Base-by-base conservation (phyloP, 495 filamentous ascomycete species). In the Trichoderma orchidacearum region DNA sequence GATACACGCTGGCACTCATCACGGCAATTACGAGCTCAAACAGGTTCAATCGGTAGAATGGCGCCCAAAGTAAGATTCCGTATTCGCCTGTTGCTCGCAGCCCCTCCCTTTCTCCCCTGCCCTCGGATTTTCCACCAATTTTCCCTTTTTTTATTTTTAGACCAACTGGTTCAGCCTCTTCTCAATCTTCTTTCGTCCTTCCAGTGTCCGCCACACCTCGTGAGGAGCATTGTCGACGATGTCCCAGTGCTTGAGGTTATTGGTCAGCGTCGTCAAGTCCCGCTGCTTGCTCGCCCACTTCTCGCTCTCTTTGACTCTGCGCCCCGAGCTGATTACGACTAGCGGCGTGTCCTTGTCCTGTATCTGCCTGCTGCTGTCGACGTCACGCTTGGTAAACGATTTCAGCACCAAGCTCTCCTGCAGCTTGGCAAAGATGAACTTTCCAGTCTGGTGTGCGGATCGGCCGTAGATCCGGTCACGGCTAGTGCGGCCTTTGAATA, bases 391-490 rank as follows among this genome's bases (percentile, higher is more conserved):
- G 17, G 89, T 89, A 54, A 96, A 79, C 2, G 84, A 85, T 56
- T 83, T 75, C 9, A 90, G 93, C 18, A 95, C 89, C 1, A 96
- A 72, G 56, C 85, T 92, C 72, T 98, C 93, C 68, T 98, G 93
- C 32, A 98, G 74, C 65, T 91, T 90, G 4, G 89, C 86, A 63
- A 90, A 93, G 65, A 96, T 84, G 62, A 79, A 85, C 59, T 85
- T 88, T 13, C 86, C 90, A 15, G 74, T 79, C 67, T 94, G 88
- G 60, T 90, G 86, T 0, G 89, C 82, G 6, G 80, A 79, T 25
- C 79, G 74, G 4, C 93, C 93, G 62, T 85, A 88, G 3, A 92
- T 81, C 0, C 93, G 85, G 64, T 96, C 93, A 64, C 86, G 81
- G n/a, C 88, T 78, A 9, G 73, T 84, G 13, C 89, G 82, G 36